phyloP scores from a whole-genome alignment of 208 protist species.

The Leishmania arabica region DNA sequence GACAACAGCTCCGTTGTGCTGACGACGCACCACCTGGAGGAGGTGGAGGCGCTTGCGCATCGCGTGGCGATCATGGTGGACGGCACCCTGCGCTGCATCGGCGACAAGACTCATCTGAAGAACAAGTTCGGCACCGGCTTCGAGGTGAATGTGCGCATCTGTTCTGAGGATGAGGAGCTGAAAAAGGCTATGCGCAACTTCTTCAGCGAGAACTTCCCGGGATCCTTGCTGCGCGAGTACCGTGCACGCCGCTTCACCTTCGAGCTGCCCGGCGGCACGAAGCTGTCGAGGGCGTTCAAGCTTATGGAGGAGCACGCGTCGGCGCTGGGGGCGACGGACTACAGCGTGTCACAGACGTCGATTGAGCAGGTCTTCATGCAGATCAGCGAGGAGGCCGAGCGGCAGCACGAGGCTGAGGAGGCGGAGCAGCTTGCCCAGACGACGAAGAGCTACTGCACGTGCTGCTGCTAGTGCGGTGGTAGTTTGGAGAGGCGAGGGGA shows the following conservation, averaged over 20 bases:
- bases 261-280: slow-evolving; percentile 4
- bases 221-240: neutral
- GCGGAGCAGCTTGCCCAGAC: neutral
- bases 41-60: slow-evolving; percentile 87
- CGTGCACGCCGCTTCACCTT: neutral
- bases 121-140: slow-evolving; percentile 67
- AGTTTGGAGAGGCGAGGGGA: neutral
- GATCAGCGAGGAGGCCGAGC: slow-evolving; percentile 57
- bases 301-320: slow-evolving; percentile 43
- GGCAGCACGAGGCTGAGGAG: slow-evolving; percentile 27
- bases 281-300: slow-evolving; percentile 45
- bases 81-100: slow-evolving; percentile 82
- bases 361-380: slow-evolving; percentile 22
- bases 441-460: neutral
- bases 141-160: slow-evolving; percentile 37
- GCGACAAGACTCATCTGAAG: slow-evolving; percentile 80
- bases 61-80: slow-evolving; percentile 81
- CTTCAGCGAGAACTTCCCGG: neutral
- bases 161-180: slow-evolving; percentile 18
- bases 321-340: slow-evolving; percentile 56
- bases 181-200: neutral
- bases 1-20: slow-evolving; percentile 78
- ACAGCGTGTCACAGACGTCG: slow-evolving; percentile 77
- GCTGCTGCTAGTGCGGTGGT: neutral
- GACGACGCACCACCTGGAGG: slow-evolving; percentile 94